Conservation (phyloP, 2,329 filamentous ascomycete genomes). For the Westerdykella aurantiaca region DNA sequence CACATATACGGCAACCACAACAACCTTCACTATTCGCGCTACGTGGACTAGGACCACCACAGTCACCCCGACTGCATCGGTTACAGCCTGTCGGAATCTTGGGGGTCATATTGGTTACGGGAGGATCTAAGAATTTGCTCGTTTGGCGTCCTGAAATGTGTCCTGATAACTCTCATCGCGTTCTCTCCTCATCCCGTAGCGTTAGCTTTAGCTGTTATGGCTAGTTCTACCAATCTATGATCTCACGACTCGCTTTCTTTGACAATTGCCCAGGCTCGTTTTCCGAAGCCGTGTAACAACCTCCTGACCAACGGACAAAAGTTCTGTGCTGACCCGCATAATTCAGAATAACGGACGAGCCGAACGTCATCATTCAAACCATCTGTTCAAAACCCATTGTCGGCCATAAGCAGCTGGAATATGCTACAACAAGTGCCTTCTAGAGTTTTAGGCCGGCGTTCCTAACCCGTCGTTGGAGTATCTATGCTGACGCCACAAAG, state of each 20-base stretch:
- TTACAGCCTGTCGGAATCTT: conserved; percentile 27
- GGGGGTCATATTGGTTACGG: conserved; percentile 28
- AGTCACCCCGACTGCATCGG: conserved; percentile 32
- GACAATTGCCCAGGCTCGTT: neutral
- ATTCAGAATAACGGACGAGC: neutral
- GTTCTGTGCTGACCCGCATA: neutral
- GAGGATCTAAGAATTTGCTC: neutral
- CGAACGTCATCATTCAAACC: neutral
- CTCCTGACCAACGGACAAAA: neutral
- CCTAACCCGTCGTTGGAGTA: neutral
- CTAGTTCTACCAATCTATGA: neutral
- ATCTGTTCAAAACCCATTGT: neutral
- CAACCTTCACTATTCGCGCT: conserved; percentile 30
- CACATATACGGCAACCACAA: conserved; percentile 20
- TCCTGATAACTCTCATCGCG: neutral
- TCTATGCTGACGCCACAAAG: neutral
- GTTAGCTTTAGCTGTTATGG: neutral
- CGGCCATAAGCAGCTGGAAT: neutral
- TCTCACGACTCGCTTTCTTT: neutral
- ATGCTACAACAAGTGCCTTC: neutral
- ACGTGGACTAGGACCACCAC: conserved; percentile 32
- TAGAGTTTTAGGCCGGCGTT: neutral
- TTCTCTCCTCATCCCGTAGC: neutral
- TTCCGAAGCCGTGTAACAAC: neutral
- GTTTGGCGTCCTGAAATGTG: neutral